Evolutionary conservation across 305 asterid species (phyloP).

Genomic region (Fraxinus greggii): DNA sequence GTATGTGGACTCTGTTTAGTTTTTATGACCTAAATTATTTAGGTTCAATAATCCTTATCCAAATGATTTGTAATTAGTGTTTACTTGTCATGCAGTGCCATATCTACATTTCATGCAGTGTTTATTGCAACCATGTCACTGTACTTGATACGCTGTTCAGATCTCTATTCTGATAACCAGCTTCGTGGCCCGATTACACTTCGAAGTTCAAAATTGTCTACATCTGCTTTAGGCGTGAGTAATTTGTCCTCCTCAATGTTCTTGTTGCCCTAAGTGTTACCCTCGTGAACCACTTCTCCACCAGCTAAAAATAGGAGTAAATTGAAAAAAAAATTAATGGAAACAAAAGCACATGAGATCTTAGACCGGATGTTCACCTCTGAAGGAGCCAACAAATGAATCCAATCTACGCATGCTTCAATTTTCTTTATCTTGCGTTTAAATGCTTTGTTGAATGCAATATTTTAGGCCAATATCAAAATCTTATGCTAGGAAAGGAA

Average conservation of each 20-base stretch:
- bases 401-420: not conserved
- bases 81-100: constrained; percentile 47
- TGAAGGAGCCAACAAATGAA: not conserved
- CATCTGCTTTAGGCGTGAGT: constrained; percentile 70
- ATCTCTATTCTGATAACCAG: constrained; percentile 43
- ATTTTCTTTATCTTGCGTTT: constrained; percentile 1
- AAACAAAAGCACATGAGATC: not conserved
- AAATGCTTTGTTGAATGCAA: not conserved
- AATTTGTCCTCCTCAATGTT: constrained; percentile 1
- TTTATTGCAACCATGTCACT: constrained; percentile 53
- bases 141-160: constrained; percentile 60
- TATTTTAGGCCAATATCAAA: not conserved
- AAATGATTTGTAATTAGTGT: constrained; percentile 16
- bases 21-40: not conserved
- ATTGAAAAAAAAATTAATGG: not conserved
- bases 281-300: not conserved
- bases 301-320: not conserved
- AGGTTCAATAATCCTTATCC: not conserved
- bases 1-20: constrained; percentile 36
- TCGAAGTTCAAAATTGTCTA: constrained; percentile 57
- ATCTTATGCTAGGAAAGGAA: not conserved
- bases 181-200: constrained; percentile 44
- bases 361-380: not conserved
- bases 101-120: constrained; percentile 72
- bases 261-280: not conserved